Evolutionary conservation across 768 basidiomycete species (phyloP), one percentile per base, ranked within the genome.

Genomic region (Phylloporus sp.): DNA sequence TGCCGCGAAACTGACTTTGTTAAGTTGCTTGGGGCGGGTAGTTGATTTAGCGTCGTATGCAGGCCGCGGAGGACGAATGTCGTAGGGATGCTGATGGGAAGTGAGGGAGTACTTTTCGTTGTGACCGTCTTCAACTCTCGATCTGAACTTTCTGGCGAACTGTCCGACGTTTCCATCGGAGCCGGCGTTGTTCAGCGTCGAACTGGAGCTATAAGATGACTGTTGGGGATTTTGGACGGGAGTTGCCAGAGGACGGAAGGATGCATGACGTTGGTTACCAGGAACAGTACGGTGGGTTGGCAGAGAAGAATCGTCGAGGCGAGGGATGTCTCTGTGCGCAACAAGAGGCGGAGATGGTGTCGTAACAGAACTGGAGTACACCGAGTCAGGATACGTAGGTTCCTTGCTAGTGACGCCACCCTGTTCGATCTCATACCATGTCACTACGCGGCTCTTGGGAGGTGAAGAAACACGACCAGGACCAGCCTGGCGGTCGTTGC

Each of bases 81-180:
- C 80, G 55, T 83, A 77, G 10, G 84, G 82, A 54, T 85, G 82
- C 44, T 75, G 70, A 67, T 81, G 79, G 4, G 82, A 81, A 16
- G 81, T 78, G 40, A 82, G 62, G 1, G 80, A 73, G 50, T 72
- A 80, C 60, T 69, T 75, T 53, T 69, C 64, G 48, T 74, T 61
- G n/a, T 63, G 50, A 22, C 63, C 50, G 6, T 49, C 36, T 53
- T 55, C 45, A 20, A 54, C 49, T 47, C 38, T 61, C 11, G 54
- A 10, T 13, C 32, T 29, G 20, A 60, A 47, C 6, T 54, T 57
- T 46, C 50, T 57, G 47, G 53, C 59, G 13, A 57, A 57, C 24
- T 24, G 55, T 43, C 59, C 57, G 23, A 51, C 20, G 18, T 61
- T 61, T 10, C 50, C 55, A n/a, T 68, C 63, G 5, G 57, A 56